phyloP scores from a whole-genome alignment of 495 filamentous ascomycete species.

The Polyplosphaeria fusca region DNA sequence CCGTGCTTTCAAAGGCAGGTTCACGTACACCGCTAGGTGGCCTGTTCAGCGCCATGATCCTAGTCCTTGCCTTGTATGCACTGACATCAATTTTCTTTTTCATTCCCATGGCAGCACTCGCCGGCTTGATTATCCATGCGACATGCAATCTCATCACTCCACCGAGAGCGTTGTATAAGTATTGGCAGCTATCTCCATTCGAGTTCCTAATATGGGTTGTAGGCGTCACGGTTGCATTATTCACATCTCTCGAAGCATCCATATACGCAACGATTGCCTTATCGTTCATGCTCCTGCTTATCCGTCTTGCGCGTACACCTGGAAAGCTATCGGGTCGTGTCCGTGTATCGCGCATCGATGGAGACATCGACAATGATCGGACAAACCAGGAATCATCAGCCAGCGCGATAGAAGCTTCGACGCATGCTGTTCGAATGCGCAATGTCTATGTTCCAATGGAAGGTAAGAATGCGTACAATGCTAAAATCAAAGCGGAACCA shows the following conservation, averaged over 20 bases:
- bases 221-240: slow-evolving; percentile 11
- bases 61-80: slow-evolving; percentile 10
- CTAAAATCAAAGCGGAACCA: background rate
- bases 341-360: background rate
- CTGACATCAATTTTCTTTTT: slow-evolving; percentile 16
- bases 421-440: background rate
- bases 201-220: slow-evolving; percentile 15
- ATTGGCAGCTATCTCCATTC: slow-evolving; percentile 15
- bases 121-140: slow-evolving; percentile 18
- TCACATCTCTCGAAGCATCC: slow-evolving; percentile 5
- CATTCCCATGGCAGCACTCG: slow-evolving; percentile 16
- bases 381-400: background rate
- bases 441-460: slow-evolving; percentile 6
- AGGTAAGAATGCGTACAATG: background rate
- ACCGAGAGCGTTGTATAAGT: slow-evolving; percentile 10
- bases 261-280: slow-evolving; percentile 12
- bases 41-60: slow-evolving; percentile 16
- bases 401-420: background rate
- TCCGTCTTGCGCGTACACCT: slow-evolving; percentile 4
- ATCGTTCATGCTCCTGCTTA: slow-evolving; percentile 4
- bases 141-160: slow-evolving; percentile 11
- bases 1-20: slow-evolving; percentile 13
- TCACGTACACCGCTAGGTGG: slow-evolving; percentile 14
- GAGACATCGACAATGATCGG: background rate
- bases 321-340: slow-evolving; percentile 3